Evolutionary conservation across 1,284 basidiomycete genomes (phyloP).

Genomic region (Ceratobasidium sp.): DNA sequence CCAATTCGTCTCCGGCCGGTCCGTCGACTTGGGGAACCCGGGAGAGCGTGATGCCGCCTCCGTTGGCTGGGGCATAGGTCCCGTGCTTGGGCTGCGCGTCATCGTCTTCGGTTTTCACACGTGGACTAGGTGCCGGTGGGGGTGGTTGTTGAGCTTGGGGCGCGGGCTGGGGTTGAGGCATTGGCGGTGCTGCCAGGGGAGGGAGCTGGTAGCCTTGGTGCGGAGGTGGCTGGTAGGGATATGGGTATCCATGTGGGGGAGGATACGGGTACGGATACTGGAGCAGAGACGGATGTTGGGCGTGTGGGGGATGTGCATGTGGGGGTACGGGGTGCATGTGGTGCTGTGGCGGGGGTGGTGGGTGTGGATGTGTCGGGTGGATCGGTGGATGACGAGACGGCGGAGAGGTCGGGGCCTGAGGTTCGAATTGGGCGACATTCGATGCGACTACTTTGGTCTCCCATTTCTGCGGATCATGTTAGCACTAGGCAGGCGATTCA

Average conservation of each 20-base stretch:
- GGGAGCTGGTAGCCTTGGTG: slow-evolving; percentile 35
- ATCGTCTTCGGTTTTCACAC: slow-evolving; percentile 41
- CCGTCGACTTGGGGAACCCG: slow-evolving; percentile 75
- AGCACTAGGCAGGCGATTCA: slow-evolving; percentile 1
- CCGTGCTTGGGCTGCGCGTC: slow-evolving; percentile 30
- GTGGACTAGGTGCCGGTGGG: slow-evolving; percentile 23
- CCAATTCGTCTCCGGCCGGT: slow-evolving; percentile 44
- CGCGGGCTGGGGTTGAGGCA: slow-evolving; percentile 26
- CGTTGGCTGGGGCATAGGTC: slow-evolving; percentile 1
- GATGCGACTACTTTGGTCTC: slow-evolving; percentile 62
- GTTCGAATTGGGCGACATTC: slow-evolving; percentile 61
- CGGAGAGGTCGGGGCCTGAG: slow-evolving; percentile 45
- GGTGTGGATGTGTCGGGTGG: slow-evolving; percentile 42
- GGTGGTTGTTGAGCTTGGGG: slow-evolving; percentile 5
- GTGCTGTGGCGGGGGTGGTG: slow-evolving; percentile 43
- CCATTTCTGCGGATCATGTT: slow-evolving; percentile 54
- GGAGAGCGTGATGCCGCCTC: slow-evolving; percentile 16
- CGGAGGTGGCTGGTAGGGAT: slow-evolving; percentile 25
- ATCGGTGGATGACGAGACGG: slow-evolving; percentile 43
- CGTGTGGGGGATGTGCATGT: slow-evolving; percentile 9
- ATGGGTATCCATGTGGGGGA: slow-evolving; percentile 33
- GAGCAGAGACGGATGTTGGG: slow-evolving; percentile 27
- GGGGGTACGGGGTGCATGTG: slow-evolving; percentile 26
- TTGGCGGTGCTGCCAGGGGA: slow-evolving; percentile 40
- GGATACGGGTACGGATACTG: slow-evolving; percentile 28